Conservation (phyloP, 352 stramenopile species). For the Thalassiosira sp. region DNA sequence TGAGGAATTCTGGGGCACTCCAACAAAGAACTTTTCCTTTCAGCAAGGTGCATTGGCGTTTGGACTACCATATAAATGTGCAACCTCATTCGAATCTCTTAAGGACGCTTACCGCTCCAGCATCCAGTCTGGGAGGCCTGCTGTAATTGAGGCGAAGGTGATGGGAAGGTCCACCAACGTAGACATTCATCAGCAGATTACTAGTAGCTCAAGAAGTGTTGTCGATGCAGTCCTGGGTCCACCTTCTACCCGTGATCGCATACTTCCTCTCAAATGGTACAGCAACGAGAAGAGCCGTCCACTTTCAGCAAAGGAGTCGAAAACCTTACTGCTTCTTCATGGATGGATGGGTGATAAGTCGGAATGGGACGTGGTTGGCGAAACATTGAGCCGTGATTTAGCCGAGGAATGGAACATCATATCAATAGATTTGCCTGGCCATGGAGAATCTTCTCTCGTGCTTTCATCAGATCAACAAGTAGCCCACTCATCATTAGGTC, state of each 20-base stretch:
- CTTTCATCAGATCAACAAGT: slow-evolving; percentile 47
- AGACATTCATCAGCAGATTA: slow-evolving; percentile 69
- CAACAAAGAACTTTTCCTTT: slow-evolving; percentile 77
- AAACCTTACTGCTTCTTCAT: slow-evolving; percentile 76
- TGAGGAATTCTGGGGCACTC: slow-evolving; percentile 81
- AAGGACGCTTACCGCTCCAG: slow-evolving; percentile 49
- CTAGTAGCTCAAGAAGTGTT: slow-evolving; percentile 24
- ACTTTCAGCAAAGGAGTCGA: slow-evolving; percentile 25
- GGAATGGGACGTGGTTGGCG: slow-evolving; percentile 71
- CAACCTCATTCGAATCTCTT: slow-evolving; percentile 50
- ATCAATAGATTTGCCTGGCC: slow-evolving; percentile 72
- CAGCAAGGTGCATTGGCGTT: slow-evolving; percentile 65
- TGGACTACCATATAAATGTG: slow-evolving; percentile 57
- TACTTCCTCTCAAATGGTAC: slow-evolving; percentile 46
- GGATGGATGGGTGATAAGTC: slow-evolving; percentile 81
- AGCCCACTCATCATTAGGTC: slow-evolving; percentile 21
- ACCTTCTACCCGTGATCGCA: slow-evolving; percentile 2
- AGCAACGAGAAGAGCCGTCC: slow-evolving; percentile 20
- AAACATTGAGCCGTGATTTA: slow-evolving; percentile 43
- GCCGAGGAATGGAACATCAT: slow-evolving; percentile 66
- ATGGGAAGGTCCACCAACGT: slow-evolving; percentile 67
- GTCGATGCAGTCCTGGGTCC: slow-evolving; percentile 20
- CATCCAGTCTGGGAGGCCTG: slow-evolving; percentile 25
- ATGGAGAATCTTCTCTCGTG: slow-evolving; percentile 57
- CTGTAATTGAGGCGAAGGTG: slow-evolving; percentile 71